Evolutionary conservation across 169 alveolate genomes (phyloP).

Genomic region (Toxoplasma gondii): DNA sequence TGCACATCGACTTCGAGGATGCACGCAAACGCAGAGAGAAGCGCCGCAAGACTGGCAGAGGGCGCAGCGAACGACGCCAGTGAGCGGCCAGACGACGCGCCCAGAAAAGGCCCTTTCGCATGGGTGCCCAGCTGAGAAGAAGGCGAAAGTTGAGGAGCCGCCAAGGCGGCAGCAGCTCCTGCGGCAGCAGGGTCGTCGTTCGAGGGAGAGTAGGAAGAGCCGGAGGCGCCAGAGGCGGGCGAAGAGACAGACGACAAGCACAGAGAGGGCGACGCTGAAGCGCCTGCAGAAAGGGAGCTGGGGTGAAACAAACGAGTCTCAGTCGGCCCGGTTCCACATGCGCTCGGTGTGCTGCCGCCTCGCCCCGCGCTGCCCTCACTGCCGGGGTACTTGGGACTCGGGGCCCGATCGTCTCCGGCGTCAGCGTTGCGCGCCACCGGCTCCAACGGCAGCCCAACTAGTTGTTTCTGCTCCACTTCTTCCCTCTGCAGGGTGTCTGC

Average conservation of each 20-base stretch:
- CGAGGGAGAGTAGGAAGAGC: no score
- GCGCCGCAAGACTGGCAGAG: not conserved
- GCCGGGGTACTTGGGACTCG: no score
- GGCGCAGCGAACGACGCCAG: not conserved
- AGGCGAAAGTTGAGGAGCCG: not conserved
- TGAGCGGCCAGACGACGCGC: no score
- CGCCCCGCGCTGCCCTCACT: no score
- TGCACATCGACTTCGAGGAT: not conserved
- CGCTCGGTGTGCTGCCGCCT: no score
- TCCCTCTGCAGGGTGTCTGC: constrained; percentile 1
- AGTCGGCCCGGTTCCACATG: no score
- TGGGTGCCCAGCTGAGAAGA: no score
- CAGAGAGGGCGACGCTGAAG: not conserved
- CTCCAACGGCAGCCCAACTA: not conserved
- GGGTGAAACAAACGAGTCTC: no score
- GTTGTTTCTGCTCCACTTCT: not conserved
- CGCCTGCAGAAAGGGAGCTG: not conserved
- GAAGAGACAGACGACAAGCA: not conserved
- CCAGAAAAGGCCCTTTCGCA: no score
- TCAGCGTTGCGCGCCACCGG: not conserved
- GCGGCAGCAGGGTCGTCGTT: not conserved
- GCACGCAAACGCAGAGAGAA: not conserved
- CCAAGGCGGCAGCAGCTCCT: not conserved
- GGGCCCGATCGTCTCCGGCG: no score
- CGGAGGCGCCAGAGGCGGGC: not conserved